phyloP scores from a whole-genome alignment of 371 early-diverging fungal species.

The Haplosporangium sp. region DNA sequence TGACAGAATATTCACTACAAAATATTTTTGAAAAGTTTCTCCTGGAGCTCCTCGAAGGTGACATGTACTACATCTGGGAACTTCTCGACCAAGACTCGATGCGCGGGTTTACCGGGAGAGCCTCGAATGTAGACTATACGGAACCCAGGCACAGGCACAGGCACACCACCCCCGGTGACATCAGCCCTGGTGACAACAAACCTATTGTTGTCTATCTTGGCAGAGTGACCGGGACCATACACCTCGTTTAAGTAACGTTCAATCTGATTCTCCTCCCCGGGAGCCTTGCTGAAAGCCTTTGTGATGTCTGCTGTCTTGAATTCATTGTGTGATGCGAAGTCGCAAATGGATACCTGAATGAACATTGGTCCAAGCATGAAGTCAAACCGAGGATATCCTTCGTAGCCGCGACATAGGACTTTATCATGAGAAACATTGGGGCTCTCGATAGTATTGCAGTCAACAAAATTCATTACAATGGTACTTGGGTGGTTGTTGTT shows the following conservation, averaged over 20 bases:
- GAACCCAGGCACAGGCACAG: constrained; percentile 30
- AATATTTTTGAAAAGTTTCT: too few species aligned
- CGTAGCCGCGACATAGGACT: constrained; percentile 23
- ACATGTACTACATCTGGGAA: constrained; percentile 21
- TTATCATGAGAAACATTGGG: constrained; percentile 19
- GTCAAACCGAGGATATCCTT: constrained; percentile 46
- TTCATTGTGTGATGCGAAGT: constrained; percentile 32
- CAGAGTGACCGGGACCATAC: constrained; percentile 34
- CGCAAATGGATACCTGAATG: constrained; percentile 41
- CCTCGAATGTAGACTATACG: constrained; percentile 48
- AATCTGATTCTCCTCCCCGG: constrained; percentile 39
- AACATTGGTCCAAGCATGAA: constrained; percentile 40
- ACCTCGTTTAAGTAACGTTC: constrained; percentile 37
- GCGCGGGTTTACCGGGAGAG: constrained; percentile 15
- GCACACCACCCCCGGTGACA: neutral
- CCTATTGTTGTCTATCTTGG: constrained; percentile 14
- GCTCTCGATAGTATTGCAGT: constrained; percentile 6
- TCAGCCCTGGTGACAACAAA: constrained; percentile 28
- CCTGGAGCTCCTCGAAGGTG: constrained; percentile 21
- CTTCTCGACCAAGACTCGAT: constrained; percentile 6
- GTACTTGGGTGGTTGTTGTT: constrained; percentile 6
- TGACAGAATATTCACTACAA: too few species aligned
- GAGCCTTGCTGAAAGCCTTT: constrained; percentile 10
- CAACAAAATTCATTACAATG: constrained; percentile 17
- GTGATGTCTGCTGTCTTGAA: constrained; percentile 10